These are phyloP conservation scores for Ensete ventricosum DNA, from an alignment of 176 grass and related monocot species.

Conservation along the genomic window DNA sequence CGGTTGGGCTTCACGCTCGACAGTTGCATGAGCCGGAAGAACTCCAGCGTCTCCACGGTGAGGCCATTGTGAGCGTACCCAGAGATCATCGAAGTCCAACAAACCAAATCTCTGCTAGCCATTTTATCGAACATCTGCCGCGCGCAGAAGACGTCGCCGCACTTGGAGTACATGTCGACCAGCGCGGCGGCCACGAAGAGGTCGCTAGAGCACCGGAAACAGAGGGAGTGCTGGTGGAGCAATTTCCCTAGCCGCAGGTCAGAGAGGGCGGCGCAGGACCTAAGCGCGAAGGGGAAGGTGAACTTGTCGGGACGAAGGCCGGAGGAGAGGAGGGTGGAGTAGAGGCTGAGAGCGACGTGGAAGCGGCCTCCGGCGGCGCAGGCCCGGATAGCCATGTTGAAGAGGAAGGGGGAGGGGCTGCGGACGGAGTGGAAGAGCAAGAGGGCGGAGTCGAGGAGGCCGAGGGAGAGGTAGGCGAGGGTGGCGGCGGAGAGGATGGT, in stretches of 20 bases:
- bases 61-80: constrained; percentile 20
- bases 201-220: constrained; percentile 7
- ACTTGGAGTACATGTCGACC: constrained; percentile 20
- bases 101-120: constrained; percentile 7
- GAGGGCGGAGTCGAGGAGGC: constrained; percentile 21
- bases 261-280: constrained; percentile 8
- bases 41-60: constrained; percentile 11
- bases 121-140: constrained; percentile 22
- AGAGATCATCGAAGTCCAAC: constrained; percentile 16
- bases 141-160: constrained; percentile 4
- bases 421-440: constrained; percentile 9
- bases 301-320: constrained; percentile 14
- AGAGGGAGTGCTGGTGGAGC: constrained; percentile 19
- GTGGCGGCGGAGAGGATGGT: not conserved
- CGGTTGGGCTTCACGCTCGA: constrained; percentile 3
- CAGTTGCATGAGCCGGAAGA: constrained; percentile 14
- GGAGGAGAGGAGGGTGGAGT: constrained; percentile 7
- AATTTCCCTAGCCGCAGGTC: constrained; percentile 5
- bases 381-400: constrained; percentile 14
- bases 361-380: not conserved
- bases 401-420: constrained; percentile 8
- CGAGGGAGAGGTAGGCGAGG: constrained; percentile 17
- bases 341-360: constrained; percentile 11
- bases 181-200: constrained; percentile 22
- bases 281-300: constrained; percentile 16